Percentiles rank a stretch among this genome's conserved stretches.
phyloP scores from a whole-genome alignment of 495 filamentous ascomycete genomes.

The Penicillium nucicola region DNA sequence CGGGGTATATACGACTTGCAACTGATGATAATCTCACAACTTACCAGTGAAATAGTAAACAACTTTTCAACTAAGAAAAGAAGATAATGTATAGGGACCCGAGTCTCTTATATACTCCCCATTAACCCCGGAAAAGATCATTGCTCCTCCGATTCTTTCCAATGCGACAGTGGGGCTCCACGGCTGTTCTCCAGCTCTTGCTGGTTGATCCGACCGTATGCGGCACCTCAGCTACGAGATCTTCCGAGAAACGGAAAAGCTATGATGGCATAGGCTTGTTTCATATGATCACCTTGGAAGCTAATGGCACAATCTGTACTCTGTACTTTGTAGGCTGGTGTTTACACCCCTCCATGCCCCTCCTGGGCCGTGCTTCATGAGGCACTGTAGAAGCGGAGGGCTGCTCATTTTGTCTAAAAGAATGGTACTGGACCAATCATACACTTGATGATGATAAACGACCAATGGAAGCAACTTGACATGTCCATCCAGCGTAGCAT shows the following conservation, averaged over 20 bases:
- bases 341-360: too few species aligned
- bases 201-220: conserved; percentile 33
- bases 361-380: too few species aligned
- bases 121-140: conserved; percentile 30
- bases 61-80: conserved; percentile 13
- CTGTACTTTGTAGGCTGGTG: too few species aligned
- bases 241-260: conserved; percentile 33
- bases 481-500: too few species aligned
- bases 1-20: conserved; percentile 15
- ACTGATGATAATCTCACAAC: conserved; percentile 10
- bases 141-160: conserved; percentile 42
- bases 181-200: conserved; percentile 22
- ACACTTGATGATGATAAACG: too few species aligned
- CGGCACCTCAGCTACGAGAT: conserved; percentile 37
- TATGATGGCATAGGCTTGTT: conserved; percentile 15
- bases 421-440: too few species aligned
- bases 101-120: conserved; percentile 23
- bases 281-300: background rate
- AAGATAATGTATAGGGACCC: conserved; percentile 18
- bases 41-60: conserved; percentile 21
- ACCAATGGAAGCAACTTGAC: too few species aligned
- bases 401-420: too few species aligned
- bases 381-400: too few species aligned
- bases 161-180: conserved; percentile 38
- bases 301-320: too few species aligned